These are phyloP conservation scores for Phytophthora hibernalis DNA, from an alignment of 352 stramenopile genomes.

Conservation along the genomic window DNA sequence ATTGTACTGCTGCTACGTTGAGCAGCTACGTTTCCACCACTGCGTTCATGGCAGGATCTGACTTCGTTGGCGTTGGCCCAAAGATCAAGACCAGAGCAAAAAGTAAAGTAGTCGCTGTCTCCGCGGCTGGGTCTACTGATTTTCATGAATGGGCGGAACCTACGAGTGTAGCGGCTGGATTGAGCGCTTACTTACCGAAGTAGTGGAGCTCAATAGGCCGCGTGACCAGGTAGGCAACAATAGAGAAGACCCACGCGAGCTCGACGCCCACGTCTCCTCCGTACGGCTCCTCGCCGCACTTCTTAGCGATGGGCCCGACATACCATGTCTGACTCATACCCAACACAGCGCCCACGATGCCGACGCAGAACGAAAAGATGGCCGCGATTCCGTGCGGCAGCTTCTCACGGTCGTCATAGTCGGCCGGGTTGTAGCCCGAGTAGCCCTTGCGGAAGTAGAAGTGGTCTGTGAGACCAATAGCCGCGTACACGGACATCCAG, in stretches of 20 bases:
- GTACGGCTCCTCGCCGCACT: slow-evolving; percentile 38
- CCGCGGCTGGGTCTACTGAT: slow-evolving; percentile 26
- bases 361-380: slow-evolving; percentile 51
- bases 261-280: slow-evolving; percentile 51
- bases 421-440: slow-evolving; percentile 48
- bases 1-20: neutral
- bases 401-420: slow-evolving; percentile 53
- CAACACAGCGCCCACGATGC: slow-evolving; percentile 40
- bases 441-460: slow-evolving; percentile 56
- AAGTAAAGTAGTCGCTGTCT: slow-evolving; percentile 12
- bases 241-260: slow-evolving; percentile 44
- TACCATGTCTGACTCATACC: slow-evolving; percentile 66
- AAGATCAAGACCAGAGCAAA: slow-evolving; percentile 20
- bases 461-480: slow-evolving; percentile 46
- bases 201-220: slow-evolving; percentile 54
- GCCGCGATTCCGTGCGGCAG: slow-evolving; percentile 48
- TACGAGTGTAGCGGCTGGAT: slow-evolving; percentile 14
- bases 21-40: neutral
- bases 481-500: slow-evolving; percentile 52
- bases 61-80: neutral
- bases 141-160: slow-evolving; percentile 14
- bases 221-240: slow-evolving; percentile 46
- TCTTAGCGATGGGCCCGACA: slow-evolving; percentile 43
- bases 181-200: slow-evolving; percentile 36
- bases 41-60: neutral